phyloP scores from a whole-genome alignment of 176 grass and related monocot genomes.

The Alopecurus myosuroides region DNA sequence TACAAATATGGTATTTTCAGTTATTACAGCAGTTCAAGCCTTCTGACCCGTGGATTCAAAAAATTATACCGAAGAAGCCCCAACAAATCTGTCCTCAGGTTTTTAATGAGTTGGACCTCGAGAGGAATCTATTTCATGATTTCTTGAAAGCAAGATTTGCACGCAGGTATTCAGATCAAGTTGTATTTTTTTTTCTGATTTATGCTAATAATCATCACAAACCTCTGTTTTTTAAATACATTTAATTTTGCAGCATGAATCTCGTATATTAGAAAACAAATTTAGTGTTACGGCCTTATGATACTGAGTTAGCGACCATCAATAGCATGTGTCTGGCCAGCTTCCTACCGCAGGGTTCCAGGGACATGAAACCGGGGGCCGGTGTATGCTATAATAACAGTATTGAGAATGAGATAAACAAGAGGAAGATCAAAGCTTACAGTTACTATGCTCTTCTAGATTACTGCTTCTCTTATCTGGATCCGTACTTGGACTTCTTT shows the following conservation, averaged over 20 bases:
- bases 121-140: constrained; percentile 37
- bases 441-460: not conserved
- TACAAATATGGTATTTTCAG: constrained; percentile 30
- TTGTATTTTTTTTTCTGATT: not conserved
- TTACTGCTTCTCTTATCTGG: not conserved
- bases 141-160: constrained; percentile 53
- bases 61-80: not conserved
- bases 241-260: not conserved
- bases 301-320: not conserved
- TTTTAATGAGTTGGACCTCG: not conserved
- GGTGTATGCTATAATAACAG: not conserved
- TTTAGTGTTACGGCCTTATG: not conserved
- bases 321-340: not conserved
- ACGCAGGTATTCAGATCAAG: constrained; percentile 43
- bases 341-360: not conserved
- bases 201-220: not conserved
- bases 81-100: not conserved
- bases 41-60: constrained; percentile 38
- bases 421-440: not conserved
- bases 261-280: not conserved
- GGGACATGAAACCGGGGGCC: not conserved
- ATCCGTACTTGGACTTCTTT: not conserved
- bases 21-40: constrained; percentile 45
- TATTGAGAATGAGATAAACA: not conserved
- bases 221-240: not conserved